These are phyloP conservation scores for Aspergillus hortae DNA, from an alignment of 2,329 filamentous ascomycete genomes.

Conservation along the genomic window DNA sequence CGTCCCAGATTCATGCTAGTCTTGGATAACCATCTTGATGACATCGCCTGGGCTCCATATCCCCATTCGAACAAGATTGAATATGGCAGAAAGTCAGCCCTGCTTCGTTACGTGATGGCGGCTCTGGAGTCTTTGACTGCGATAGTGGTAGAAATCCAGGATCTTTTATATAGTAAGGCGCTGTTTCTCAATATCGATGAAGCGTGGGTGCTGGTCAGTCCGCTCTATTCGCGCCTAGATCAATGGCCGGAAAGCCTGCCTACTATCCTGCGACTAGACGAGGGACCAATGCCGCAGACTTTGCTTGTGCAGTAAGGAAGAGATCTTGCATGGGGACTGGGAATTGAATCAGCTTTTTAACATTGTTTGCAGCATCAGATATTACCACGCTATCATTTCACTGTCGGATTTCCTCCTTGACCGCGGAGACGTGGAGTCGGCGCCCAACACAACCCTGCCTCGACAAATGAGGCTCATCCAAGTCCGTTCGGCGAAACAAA, in stretches of 20 bases:
- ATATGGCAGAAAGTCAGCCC: slow-evolving; percentile 21
- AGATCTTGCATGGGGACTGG: not conserved
- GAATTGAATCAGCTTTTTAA: not conserved
- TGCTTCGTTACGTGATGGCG: slow-evolving; percentile 23
- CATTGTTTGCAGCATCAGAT: slow-evolving; percentile 23
- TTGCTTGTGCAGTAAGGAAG: slow-evolving; percentile 27
- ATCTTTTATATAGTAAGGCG: slow-evolving; percentile 21
- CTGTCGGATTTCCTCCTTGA: slow-evolving; percentile 23
- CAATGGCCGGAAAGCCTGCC: slow-evolving; percentile 22
- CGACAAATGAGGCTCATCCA: slow-evolving; percentile 15
- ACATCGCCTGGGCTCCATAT: slow-evolving; percentile 31
- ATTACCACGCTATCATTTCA: slow-evolving; percentile 22
- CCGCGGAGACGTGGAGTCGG: slow-evolving; percentile 10
- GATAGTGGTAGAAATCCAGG: slow-evolving; percentile 21
- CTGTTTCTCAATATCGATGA: slow-evolving; percentile 11
- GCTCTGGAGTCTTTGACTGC: slow-evolving; percentile 20
- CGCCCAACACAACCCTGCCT: slow-evolving; percentile 6
- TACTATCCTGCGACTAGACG: slow-evolving; percentile 11
- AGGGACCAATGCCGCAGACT: slow-evolving; percentile 22
- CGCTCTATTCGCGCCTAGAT: slow-evolving; percentile 19
- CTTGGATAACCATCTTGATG: slow-evolving; percentile 7
- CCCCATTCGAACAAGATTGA: slow-evolving; percentile 28
- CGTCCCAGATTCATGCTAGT: slow-evolving; percentile 16
- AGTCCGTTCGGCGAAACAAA: slow-evolving; percentile 20
- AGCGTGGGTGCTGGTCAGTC: slow-evolving; percentile 16